A percentile compares a stretch with the other conserved stretches of the same genome.
Conservation (phyloP, 768 basidiomycete genomes). For the Trametes cingulata region DNA sequence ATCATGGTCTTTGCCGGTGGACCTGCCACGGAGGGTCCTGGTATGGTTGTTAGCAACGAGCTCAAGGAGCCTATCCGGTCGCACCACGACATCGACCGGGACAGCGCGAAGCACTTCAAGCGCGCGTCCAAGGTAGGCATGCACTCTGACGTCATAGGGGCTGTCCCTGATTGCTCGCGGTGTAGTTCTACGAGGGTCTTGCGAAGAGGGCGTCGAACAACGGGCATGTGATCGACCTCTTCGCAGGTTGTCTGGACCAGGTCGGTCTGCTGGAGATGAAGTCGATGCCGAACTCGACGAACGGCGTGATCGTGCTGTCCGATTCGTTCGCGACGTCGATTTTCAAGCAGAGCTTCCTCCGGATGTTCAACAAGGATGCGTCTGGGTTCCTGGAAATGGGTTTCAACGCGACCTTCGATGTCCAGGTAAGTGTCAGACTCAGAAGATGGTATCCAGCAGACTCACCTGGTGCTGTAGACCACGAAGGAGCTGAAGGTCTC, state of each 20-base stretch:
- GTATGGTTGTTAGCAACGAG: slow-evolving; percentile 94
- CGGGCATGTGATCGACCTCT: slow-evolving; percentile 93
- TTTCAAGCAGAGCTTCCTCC: slow-evolving; percentile 97
- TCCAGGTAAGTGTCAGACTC: slow-evolving; percentile 58
- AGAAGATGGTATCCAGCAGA: not conserved
- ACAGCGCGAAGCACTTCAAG: slow-evolving; percentile 96
- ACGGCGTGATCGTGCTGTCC: slow-evolving; percentile 93
- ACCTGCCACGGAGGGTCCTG: slow-evolving; percentile 94
- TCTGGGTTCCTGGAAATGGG: slow-evolving; percentile 94
- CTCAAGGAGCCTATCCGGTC: slow-evolving; percentile 96
- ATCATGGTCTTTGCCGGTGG: slow-evolving; percentile 98
- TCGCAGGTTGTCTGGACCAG: slow-evolving; percentile 97
- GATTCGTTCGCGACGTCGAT: slow-evolving; percentile 98
- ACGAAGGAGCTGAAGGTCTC: slow-evolving; percentile 99
- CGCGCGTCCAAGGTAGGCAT: slow-evolving; percentile 83
- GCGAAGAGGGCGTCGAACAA: slow-evolving; percentile 92
- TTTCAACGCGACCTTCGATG: slow-evolving; percentile 98
- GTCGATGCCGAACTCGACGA: slow-evolving; percentile 90
- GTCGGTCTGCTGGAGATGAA: slow-evolving; percentile 99
- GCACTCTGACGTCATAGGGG: not conserved
- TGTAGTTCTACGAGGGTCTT: slow-evolving; percentile 91
- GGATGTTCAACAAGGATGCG: slow-evolving; percentile 90
- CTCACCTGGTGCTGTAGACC: slow-evolving; percentile 52
- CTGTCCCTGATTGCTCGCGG: slow-evolving; percentile 1
- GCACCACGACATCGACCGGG: slow-evolving; percentile 97